A percentile compares a stretch with the other conserved stretches of the same genome.
phyloP scores from a whole-genome alignment of 495 filamentous ascomycete species.

The Umbilicaria muhlenbergii region DNA sequence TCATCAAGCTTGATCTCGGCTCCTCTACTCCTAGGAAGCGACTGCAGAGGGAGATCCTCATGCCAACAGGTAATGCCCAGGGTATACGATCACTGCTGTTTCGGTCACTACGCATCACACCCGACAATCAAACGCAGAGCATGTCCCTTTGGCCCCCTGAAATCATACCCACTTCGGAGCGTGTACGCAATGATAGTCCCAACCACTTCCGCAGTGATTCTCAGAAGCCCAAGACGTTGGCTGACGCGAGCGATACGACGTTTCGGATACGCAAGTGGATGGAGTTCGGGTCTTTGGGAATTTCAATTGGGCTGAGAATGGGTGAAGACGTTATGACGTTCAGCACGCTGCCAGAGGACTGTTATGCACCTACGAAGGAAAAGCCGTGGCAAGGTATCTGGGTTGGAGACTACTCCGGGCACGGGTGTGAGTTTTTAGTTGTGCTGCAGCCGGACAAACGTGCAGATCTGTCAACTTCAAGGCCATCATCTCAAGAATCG shows the following conservation, averaged over 20 bases:
- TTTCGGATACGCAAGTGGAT: slow-evolving; percentile 68
- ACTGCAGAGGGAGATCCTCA: slow-evolving; percentile 28
- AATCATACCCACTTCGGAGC: slow-evolving; percentile 44
- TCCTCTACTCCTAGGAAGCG: slow-evolving; percentile 5
- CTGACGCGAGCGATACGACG: slow-evolving; percentile 41
- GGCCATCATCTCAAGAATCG: too few species aligned
- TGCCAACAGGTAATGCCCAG: slow-evolving; percentile 36
- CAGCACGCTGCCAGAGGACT: slow-evolving; percentile 50
- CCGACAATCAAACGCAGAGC: slow-evolving; percentile 13
- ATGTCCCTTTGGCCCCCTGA: slow-evolving; percentile 61
- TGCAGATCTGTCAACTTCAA: too few species aligned
- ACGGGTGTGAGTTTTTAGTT: slow-evolving; percentile 80
- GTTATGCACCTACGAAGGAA: slow-evolving; percentile 62
- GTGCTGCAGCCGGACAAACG: slow-evolving; percentile 40
- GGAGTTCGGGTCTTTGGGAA: slow-evolving; percentile 25
- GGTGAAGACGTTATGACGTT: slow-evolving; percentile 61
- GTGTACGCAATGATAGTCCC: slow-evolving; percentile 31
- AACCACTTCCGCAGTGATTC: slow-evolving; percentile 21
- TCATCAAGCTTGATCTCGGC: slow-evolving; percentile 39
- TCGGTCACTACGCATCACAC: slow-evolving; percentile 27
- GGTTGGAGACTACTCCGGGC: slow-evolving; percentile 77
- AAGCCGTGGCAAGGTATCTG: slow-evolving; percentile 81
- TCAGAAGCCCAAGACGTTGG: slow-evolving; percentile 26
- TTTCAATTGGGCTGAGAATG: slow-evolving; percentile 25
- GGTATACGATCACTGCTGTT: slow-evolving; percentile 29